Percentiles rank a stretch among this genome's conserved stretches.
phyloP scores from a whole-genome alignment of 192 early-diverging fungal genomes.

The Helicostylum pulchrum region DNA sequence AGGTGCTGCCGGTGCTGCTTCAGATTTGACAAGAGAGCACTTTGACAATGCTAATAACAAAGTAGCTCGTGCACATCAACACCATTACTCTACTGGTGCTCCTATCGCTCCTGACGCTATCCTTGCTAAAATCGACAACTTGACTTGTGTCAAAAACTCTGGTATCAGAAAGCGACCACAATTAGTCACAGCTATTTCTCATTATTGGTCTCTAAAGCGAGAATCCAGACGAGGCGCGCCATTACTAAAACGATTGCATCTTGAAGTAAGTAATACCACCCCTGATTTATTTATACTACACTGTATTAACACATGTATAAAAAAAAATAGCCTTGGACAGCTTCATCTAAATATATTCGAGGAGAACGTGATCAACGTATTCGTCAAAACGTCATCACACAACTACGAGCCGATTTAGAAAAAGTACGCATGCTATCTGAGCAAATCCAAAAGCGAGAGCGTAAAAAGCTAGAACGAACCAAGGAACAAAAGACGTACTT shows the following conservation, averaged over 20 bases:
- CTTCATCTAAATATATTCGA: slow-evolving; percentile 74
- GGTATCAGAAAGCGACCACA: slow-evolving; percentile 43
- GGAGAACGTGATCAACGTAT: slow-evolving; percentile 55
- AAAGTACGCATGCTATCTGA: slow-evolving; percentile 80
- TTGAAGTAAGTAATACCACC: slow-evolving; percentile 62
- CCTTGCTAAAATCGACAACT: slow-evolving; percentile 40
- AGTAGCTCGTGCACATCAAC: slow-evolving; percentile 53
- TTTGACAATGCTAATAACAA: slow-evolving; percentile 32
- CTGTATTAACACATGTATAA: neutral
- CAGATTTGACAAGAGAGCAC: neutral
- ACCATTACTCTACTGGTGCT: slow-evolving; percentile 55
- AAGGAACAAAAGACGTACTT: slow-evolving; percentile 60
- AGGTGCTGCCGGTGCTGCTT: neutral
- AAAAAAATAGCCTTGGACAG: slow-evolving; percentile 78
- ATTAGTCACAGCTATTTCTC: slow-evolving; percentile 64
- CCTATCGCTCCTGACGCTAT: slow-evolving; percentile 69
- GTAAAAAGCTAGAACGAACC: slow-evolving; percentile 58
- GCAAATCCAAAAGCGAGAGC: slow-evolving; percentile 68
- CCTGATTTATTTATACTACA: no score
- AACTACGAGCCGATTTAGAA: slow-evolving; percentile 82
- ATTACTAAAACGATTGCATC: slow-evolving; percentile 87
- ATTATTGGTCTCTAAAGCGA: slow-evolving; percentile 95
- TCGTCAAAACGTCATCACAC: slow-evolving; percentile 35
- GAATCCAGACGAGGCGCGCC: slow-evolving; percentile 85
- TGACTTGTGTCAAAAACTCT: slow-evolving; percentile 18